Evolutionary conservation across 192 early-diverging fungal genomes (phyloP).

Genomic region (Spinellus fusiger): DNA sequence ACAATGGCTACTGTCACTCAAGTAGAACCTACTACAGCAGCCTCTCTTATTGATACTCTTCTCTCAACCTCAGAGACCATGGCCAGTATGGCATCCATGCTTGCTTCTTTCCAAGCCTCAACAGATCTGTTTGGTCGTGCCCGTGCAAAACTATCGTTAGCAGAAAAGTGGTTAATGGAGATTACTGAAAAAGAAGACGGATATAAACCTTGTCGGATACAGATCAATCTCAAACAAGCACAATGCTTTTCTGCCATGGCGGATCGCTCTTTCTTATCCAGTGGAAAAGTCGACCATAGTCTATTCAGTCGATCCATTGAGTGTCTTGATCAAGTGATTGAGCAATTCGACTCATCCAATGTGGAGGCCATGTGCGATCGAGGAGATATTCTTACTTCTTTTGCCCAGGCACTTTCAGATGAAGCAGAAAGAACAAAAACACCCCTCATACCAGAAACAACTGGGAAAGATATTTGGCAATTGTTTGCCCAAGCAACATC

Average conservation of each 20-base stretch:
- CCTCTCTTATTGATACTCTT: conserved; percentile 46
- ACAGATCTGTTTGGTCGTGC: conserved; percentile 37
- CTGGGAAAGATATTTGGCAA: conserved; percentile 36
- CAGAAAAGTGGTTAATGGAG: conserved; percentile 34
- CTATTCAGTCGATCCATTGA: conserved; percentile 33
- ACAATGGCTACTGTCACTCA: conserved; percentile 32
- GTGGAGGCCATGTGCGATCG: conserved; percentile 52
- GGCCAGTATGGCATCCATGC: conserved; percentile 43
- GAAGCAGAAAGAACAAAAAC: conserved; percentile 1
- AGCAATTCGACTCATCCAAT: conserved; percentile 30
- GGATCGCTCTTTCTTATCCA: conserved; percentile 39
- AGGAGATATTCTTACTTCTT: conserved; percentile 44
- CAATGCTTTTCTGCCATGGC: conserved; percentile 37
- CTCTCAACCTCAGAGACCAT: conserved; percentile 42
- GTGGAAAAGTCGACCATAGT: conserved; percentile 24
- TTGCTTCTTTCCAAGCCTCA: conserved; percentile 33
- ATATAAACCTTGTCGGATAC: conserved; percentile 30
- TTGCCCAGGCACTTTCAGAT: conserved; percentile 33
- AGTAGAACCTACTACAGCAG: conserved; percentile 33
- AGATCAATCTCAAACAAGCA: conserved; percentile 42
- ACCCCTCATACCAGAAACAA: not conserved
- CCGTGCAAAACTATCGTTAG: conserved; percentile 27
- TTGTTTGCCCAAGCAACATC: conserved; percentile 37
- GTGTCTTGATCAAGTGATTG: conserved; percentile 34
- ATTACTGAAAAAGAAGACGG: conserved; percentile 32